A percentile compares a stretch with the other conserved stretches of the same genome.
phyloP scores from a whole-genome alignment of 208 protist species.

The Acanthamoeba triangularis region DNA sequence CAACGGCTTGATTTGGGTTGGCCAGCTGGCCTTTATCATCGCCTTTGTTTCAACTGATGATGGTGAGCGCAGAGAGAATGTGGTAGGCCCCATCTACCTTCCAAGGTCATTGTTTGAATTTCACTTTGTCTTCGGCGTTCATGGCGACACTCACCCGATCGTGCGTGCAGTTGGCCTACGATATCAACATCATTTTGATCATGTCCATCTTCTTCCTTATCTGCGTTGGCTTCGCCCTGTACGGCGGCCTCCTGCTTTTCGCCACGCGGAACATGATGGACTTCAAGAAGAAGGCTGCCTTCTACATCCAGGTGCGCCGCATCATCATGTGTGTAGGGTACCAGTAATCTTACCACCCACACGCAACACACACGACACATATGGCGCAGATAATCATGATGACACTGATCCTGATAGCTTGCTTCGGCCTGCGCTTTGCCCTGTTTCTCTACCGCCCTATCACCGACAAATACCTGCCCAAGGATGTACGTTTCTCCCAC shows the following conservation, averaged over 20 bases:
- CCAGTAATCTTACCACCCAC: too few relatives aligned
- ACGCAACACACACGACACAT: too few relatives aligned
- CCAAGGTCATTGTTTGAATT: not conserved
- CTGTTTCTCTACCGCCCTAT: constrained; percentile 50
- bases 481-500: not conserved
- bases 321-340: not conserved
- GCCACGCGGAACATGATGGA: constrained; percentile 23
- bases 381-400: not conserved
- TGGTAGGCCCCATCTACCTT: not conserved
- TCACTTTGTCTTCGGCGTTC: not conserved
- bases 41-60: constrained; percentile 9
- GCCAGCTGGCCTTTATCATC: constrained; percentile 52
- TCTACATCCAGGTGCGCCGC: constrained; percentile 1
- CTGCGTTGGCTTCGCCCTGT: constrained; percentile 10
- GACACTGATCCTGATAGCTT: constrained; percentile 32
- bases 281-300: not conserved
- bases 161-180: constrained; percentile 26
- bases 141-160: not conserved
- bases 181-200: constrained; percentile 58
- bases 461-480: constrained; percentile 29
- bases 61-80: not conserved
- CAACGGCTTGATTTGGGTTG: constrained; percentile 26
- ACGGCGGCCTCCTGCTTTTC: not conserved
- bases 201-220: constrained; percentile 31
- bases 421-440: constrained; percentile 20